Conservation (phyloP, 2,329 filamentous ascomycete species). For the Exophiala bonariae region DNA sequence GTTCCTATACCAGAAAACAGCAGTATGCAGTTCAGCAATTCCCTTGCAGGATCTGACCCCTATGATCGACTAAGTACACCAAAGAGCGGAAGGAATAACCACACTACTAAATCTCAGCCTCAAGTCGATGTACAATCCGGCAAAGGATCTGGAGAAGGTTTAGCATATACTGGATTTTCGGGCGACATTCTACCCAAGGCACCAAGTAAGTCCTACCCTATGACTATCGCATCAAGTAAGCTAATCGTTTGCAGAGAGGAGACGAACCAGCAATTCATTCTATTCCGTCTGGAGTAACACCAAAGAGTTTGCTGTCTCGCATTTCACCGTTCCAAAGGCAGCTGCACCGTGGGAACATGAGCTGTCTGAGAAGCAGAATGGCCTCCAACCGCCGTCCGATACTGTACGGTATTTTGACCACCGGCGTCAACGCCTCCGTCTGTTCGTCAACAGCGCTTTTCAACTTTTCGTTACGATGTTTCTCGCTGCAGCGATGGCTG, state of each 20-base stretch:
- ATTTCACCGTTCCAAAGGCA: constrained; percentile 12
- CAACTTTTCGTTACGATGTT: constrained; percentile 20
- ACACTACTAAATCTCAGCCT: not conserved
- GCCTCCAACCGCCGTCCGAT: constrained; percentile 1
- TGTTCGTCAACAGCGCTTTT: constrained; percentile 19
- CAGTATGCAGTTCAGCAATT: not conserved
- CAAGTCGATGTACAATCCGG: not conserved
- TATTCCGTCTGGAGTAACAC: constrained; percentile 6
- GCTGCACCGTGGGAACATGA: constrained; percentile 22
- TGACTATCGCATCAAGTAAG: not conserved
- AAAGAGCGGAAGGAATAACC: not conserved
- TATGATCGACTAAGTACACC: not conserved
- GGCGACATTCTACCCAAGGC: not conserved
- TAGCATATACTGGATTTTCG: not conserved
- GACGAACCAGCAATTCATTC: constrained; percentile 13
- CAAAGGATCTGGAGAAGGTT: not conserved
- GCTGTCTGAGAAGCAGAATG: constrained; percentile 15
- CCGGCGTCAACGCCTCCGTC: constrained; percentile 13
- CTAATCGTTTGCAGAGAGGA: not conserved
- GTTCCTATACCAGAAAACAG: not conserved
- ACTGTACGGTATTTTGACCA: constrained; percentile 22
- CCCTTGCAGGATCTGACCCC: not conserved
- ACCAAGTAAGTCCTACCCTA: not conserved
- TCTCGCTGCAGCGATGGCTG: constrained; percentile 17
- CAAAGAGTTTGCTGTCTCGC: constrained; percentile 14